Conservation (phyloP, 164 flowering plant species). For the Saururus chinensis region DNA sequence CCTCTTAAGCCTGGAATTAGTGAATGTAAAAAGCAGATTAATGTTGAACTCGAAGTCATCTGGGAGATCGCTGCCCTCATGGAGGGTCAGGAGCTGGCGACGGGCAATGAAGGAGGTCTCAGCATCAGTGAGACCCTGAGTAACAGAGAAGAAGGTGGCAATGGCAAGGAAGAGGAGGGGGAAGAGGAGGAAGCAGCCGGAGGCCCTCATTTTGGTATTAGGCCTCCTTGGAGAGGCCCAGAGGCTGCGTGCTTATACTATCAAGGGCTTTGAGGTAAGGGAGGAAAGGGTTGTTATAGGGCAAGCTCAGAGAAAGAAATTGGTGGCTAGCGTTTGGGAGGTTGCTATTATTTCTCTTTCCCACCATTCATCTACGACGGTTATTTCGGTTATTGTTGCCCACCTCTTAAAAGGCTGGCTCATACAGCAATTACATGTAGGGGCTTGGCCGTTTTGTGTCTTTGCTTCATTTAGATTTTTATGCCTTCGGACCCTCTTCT, state of each 20-base stretch:
- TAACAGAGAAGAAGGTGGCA: conserved; percentile 4
- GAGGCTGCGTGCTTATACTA: neutral
- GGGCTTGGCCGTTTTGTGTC: neutral
- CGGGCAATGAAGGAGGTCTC: conserved; percentile 35
- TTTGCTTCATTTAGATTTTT: neutral
- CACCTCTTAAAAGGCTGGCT: neutral
- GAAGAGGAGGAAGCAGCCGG: conserved; percentile 2
- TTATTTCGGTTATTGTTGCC: neutral
- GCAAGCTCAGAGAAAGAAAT: neutral
- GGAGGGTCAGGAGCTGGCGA: conserved; percentile 30
- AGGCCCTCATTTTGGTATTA: conserved; percentile 4
- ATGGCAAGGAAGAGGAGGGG: conserved; percentile 1
- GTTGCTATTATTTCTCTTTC: neutral
- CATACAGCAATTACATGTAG: neutral
- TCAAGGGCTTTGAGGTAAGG: neutral
- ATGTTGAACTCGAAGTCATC: conserved; percentile 22
- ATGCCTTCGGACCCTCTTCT: neutral
- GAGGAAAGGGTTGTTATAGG: neutral
- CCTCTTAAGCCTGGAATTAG: conserved; percentile 37
- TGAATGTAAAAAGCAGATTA: conserved; percentile 15
- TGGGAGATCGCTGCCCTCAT: conserved; percentile 24
- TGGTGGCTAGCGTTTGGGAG: neutral
- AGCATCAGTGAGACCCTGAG: conserved; percentile 27
- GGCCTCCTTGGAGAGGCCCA: neutral
- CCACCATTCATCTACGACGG: neutral